phyloP scores from a whole-genome alignment of 495 filamentous ascomycete genomes.

The Amniculicola lignicola region DNA sequence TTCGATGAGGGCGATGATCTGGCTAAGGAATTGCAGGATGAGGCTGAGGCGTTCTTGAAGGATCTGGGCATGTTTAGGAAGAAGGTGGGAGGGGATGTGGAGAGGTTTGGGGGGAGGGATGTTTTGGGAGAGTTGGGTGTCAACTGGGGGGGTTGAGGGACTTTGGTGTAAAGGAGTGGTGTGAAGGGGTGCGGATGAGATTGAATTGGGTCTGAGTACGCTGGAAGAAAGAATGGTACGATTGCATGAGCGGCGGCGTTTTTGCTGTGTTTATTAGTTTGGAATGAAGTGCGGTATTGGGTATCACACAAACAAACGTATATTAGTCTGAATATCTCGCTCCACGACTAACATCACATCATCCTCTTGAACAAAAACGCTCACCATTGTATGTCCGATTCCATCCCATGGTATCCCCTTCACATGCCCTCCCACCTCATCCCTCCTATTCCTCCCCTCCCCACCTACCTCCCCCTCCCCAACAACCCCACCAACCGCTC shows the following conservation, averaged over 20 bases:
- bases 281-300: too few relatives aligned
- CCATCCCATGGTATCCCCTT: too few relatives aligned
- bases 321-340: too few relatives aligned
- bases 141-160: conserved; percentile 4
- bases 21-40: conserved; percentile 51
- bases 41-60: conserved; percentile 48
- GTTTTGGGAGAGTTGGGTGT: conserved; percentile 11
- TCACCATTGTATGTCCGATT: too few relatives aligned
- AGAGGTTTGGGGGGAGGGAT: conserved; percentile 46
- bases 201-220: too few relatives aligned
- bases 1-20: conserved; percentile 42
- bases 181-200: too few relatives aligned
- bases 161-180: not conserved
- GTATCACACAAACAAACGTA: too few relatives aligned
- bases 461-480: not conserved
- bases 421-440: not conserved
- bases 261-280: not conserved
- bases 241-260: not conserved
- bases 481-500: conserved; percentile 56
- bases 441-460: not conserved
- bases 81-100: conserved; percentile 76
- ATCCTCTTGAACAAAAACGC: too few relatives aligned
- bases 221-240: too few relatives aligned
- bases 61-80: conserved; percentile 78
- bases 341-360: too few relatives aligned